These are phyloP conservation scores for Herpetomonas tarakana DNA, from an alignment of 208 protist genomes.

Conservation along the genomic window DNA sequence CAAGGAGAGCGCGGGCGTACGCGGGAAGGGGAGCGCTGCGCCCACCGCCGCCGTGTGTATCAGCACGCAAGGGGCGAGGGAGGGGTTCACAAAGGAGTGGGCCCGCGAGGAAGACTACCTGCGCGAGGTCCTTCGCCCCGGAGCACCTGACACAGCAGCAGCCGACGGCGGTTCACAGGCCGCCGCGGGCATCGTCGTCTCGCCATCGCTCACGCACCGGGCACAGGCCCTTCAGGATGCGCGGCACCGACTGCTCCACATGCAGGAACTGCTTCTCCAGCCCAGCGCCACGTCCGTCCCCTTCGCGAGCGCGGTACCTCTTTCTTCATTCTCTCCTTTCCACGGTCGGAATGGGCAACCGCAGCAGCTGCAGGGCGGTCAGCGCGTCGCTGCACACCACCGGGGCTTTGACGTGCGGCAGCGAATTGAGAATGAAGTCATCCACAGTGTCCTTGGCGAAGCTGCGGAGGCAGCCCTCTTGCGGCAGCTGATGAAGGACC, in stretches of 20 bases:
- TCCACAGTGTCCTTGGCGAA: constrained; percentile 42
- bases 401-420: constrained; percentile 7
- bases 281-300: background rate
- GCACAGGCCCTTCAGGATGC: constrained; percentile 38
- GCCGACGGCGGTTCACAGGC: no score
- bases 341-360: no score
- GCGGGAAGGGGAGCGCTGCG: no score
- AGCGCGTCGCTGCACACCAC: background rate
- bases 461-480: constrained; percentile 32
- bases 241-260: constrained; percentile 33
- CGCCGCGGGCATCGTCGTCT: no score
- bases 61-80: background rate
- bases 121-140: background rate
- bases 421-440: constrained; percentile 28
- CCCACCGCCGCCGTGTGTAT: constrained; percentile 3
- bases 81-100: background rate
- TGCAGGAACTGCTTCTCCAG: constrained; percentile 17
- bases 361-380: no score
- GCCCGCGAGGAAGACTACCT: background rate
- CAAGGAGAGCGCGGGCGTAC: constrained; percentile 11
- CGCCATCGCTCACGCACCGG: constrained; percentile 37
- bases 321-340: no score
- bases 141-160: no score
- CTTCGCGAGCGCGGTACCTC: no score
- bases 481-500: constrained; percentile 14